Evolutionary conservation across 148 eudicot species (phyloP).

Genomic region (Rhododendron molle): DNA sequence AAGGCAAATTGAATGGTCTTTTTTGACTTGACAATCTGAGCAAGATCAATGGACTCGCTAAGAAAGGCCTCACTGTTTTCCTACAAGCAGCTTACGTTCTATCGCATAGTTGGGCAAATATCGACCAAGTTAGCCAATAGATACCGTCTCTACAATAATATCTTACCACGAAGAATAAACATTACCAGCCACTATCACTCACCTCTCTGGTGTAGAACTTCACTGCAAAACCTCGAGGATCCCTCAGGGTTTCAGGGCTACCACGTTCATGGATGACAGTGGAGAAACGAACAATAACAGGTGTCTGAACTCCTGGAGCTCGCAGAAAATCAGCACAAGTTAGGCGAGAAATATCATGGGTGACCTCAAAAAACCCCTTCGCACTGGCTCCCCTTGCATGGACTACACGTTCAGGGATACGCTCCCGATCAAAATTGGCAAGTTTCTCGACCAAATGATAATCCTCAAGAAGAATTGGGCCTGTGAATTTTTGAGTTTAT

Average conservation of each 20-base stretch:
- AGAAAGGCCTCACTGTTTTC: neutral
- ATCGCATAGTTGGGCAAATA: neutral
- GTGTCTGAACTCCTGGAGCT: conserved; percentile 93
- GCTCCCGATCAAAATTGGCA: conserved; percentile 72
- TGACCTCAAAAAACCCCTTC: conserved; percentile 85
- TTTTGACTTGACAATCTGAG: neutral
- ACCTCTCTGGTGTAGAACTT: conserved; percentile 99
- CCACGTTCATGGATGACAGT: conserved; percentile 98
- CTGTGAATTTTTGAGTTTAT: conserved; percentile 22
- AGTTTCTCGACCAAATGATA: conserved; percentile 75
- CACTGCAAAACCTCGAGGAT: conserved; percentile 95
- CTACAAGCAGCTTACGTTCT: neutral
- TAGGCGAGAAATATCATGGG: conserved; percentile 78
- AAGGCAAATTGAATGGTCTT: neutral
- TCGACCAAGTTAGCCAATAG: neutral
- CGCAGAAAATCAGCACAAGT: conserved; percentile 90
- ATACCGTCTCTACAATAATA: neutral
- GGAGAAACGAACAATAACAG: conserved; percentile 91
- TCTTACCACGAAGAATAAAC: neutral
- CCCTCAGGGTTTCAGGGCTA: conserved; percentile 92
- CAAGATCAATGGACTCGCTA: neutral
- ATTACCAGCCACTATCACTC: neutral
- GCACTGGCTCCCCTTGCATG: conserved; percentile 83
- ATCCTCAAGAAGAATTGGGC: conserved; percentile 77
- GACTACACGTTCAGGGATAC: conserved; percentile 83